A percentile compares a stretch with the other conserved stretches of the same genome.
These are phyloP conservation scores for Trametes elegans DNA, from an alignment of 768 basidiomycete genomes.

Conservation along the genomic window DNA sequence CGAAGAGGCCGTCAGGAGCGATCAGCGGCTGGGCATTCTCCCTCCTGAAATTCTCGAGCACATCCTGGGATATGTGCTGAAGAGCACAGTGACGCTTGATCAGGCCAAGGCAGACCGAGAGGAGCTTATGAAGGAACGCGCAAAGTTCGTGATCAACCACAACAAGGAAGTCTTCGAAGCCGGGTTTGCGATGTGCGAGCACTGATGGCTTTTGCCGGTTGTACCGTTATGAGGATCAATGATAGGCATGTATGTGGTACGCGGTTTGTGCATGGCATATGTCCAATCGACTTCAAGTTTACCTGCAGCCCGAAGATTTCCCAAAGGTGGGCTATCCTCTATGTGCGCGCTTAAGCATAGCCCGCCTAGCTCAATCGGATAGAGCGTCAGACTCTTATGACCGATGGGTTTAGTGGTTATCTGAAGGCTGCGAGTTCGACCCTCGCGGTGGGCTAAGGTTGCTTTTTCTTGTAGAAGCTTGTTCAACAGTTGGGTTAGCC, in stretches of 20 bases:
- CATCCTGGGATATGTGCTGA: constrained; percentile 7
- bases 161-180: constrained; percentile 11
- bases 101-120: constrained; percentile 16
- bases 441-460: constrained; percentile 63
- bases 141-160: constrained; percentile 10
- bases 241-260: no score
- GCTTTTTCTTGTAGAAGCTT: no score
- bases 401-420: constrained; percentile 29
- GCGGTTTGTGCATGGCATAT: no score
- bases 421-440: constrained; percentile 67
- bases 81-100: constrained; percentile 7
- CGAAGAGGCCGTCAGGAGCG: background rate
- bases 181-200: constrained; percentile 20
- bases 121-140: constrained; percentile 24
- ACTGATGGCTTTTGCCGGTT: no score
- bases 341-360: no score
- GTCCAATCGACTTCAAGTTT: no score
- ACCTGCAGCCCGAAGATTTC: no score
- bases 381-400: constrained; percentile 64
- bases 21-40: constrained; percentile 2
- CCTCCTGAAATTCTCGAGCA: constrained; percentile 20
- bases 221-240: no score
- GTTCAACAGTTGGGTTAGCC: no score
- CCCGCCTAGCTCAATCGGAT: constrained; percentile 69
- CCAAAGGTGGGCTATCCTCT: no score